Base-by-base conservation (phyloP, 805 yeast species). In the Myxozyma sirexii region DNA sequence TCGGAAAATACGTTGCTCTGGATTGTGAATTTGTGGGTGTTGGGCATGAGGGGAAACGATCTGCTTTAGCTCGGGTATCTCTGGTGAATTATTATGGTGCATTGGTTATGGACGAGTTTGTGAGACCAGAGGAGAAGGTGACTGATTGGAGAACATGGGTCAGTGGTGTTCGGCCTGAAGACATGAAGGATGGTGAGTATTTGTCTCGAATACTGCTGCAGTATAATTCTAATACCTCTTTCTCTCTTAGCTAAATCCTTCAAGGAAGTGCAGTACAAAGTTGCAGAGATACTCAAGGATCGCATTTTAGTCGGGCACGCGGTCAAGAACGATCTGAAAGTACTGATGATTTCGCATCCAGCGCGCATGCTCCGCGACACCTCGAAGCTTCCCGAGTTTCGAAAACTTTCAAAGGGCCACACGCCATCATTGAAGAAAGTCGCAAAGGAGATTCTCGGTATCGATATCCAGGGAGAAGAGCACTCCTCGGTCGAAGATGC, bases 1-100 rank as follows among this genome's bases (percentile, higher is more conserved):
- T 84, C 0, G 97, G 97, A 1, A 87, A 82, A 68, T 91, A 81
- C 66, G 60, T 91, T 1, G 90, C 97, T 0, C 82, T 92, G 62
- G 98, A 92, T 74, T 91, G 97, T 76, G 98, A 92, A 68, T 91
- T 92, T 77, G 97, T 92, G 1, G 97, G 97, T 10, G 86, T 88
- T 1, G 97, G 97, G 0, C 82, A 81, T 4, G 85, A 84, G 8
- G 96, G 96, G 4, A 60, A 71, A 8, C 68, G 69, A 38, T 84
- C 90, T 4, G 93, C 85, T 1, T 76, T 92, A 15, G 97, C 96
- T 0, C 79, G 97, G 66, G 94, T 91, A 0, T 90, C 97, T 0
- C 76, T 92, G 12, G 97, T 92, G 2, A 90, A 92, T 70, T 90
- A 79, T 71, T 86, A 82, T 69, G 97, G 97, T 0, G 82, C 82